A percentile compares a stretch with the other conserved stretches of the same genome.
phyloP scores from a whole-genome alignment of 208 protist species.

The Crithidia sp. region DNA sequence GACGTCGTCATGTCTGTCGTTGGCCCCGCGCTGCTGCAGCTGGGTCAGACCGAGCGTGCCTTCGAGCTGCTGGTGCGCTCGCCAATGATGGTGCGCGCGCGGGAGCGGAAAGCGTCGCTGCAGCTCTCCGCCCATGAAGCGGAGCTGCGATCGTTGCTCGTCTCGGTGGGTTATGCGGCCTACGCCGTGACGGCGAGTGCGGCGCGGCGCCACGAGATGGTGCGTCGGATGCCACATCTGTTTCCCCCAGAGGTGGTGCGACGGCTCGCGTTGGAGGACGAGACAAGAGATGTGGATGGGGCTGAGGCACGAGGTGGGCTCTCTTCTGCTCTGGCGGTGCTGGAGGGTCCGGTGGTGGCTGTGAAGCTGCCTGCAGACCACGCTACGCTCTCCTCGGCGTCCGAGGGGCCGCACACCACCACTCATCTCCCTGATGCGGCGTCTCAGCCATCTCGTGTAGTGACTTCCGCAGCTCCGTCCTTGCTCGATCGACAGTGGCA shows the following conservation, averaged over 20 bases:
- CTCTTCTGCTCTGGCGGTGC: slow-evolving; percentile 2
- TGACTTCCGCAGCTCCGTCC: neutral
- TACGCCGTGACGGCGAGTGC: slow-evolving; percentile 36
- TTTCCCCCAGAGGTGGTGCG: slow-evolving; percentile 70
- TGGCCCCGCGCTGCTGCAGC: slow-evolving; percentile 65
- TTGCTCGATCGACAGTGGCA: slow-evolving; percentile 23
- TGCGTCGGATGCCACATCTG: slow-evolving; percentile 59
- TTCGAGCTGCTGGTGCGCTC: slow-evolving; percentile 64
- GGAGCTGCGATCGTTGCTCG: slow-evolving; percentile 21
- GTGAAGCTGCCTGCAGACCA: neutral
- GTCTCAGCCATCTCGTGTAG: neutral
- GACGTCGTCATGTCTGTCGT: slow-evolving; percentile 65
- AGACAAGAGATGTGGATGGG: neutral
- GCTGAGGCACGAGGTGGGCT: neutral
- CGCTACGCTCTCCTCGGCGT: no score
- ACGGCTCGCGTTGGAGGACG: slow-evolving; percentile 25
- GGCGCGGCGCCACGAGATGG: slow-evolving; percentile 36
- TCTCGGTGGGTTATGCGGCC: slow-evolving; percentile 51
- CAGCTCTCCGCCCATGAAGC: slow-evolving; percentile 13
- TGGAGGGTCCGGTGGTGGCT: slow-evolving; percentile 19
- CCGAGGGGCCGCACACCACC: no score
- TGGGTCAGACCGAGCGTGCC: slow-evolving; percentile 55
- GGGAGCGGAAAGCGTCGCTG: slow-evolving; percentile 31
- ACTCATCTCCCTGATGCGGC: neutral
- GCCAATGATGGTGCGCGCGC: slow-evolving; percentile 39